Evolutionary conservation across 1,139 yeast species (phyloP).

Genomic region (Suhomyces guaymorum): DNA sequence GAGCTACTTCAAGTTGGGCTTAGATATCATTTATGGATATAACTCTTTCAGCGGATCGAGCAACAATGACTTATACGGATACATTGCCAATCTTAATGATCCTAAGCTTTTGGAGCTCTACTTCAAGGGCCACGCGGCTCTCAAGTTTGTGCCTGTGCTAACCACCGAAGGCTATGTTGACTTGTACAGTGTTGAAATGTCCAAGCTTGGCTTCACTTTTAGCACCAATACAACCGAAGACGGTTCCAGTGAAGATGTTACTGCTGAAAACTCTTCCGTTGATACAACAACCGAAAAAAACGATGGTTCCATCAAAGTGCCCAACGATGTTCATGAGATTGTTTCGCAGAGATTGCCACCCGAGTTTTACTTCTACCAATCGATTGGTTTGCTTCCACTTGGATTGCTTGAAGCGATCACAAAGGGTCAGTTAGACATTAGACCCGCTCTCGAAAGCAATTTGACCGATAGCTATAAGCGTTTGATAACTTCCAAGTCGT

Average conservation of each 20-base stretch:
- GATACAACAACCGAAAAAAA: conserved; percentile 5
- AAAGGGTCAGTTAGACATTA: conserved; percentile 62
- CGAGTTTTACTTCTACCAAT: conserved; percentile 78
- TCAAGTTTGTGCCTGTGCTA: conserved; percentile 64
- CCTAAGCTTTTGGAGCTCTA: conserved; percentile 40
- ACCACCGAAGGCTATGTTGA: conserved; percentile 70
- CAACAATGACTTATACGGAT: conserved; percentile 35
- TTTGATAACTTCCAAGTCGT: conserved; percentile 48
- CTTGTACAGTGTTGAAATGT: conserved; percentile 47
- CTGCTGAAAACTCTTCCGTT: conserved; percentile 7
- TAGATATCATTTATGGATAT: conserved; percentile 45
- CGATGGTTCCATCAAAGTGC: conserved; percentile 43
- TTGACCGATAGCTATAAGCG: conserved; percentile 56
- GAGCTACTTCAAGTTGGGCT: conserved; percentile 45
- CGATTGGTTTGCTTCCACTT: conserved; percentile 72
- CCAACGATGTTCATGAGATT: conserved; percentile 79
- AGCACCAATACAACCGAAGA: conserved; percentile 13
- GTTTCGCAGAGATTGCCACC: conserved; percentile 86
- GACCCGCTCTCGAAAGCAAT: conserved; percentile 73
- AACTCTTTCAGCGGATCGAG: conserved; percentile 31
- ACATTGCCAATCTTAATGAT: conserved; percentile 40
- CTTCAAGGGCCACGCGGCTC: conserved; percentile 41
- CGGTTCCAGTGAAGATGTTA: conserved; percentile 1
- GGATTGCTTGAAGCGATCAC: conserved; percentile 68
- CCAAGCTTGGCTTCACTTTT: conserved; percentile 32